Evolutionary conservation across 2,329 filamentous ascomycete species (phyloP).

Genomic region (Plectosphaerella sp.): DNA sequence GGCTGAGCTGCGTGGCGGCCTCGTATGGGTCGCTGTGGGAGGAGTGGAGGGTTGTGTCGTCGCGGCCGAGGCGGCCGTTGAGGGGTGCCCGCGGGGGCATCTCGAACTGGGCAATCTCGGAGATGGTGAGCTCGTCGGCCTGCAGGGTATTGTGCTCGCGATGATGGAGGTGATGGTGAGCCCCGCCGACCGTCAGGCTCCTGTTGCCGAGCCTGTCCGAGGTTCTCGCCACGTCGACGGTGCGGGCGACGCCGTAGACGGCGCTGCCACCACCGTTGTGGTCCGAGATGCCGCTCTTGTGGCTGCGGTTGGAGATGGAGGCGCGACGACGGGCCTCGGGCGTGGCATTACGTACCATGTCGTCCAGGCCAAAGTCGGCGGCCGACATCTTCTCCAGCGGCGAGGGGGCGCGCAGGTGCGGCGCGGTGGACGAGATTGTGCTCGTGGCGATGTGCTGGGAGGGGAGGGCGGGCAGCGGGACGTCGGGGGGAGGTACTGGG

Average conservation of each 20-base stretch:
- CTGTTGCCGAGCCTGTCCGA: slow-evolving; percentile 7
- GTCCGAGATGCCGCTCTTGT: slow-evolving; percentile 4
- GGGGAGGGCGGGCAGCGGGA: slow-evolving; percentile 1
- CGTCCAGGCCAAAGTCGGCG: slow-evolving; percentile 9
- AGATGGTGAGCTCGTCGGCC: not conserved
- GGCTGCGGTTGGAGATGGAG: slow-evolving; percentile 18
- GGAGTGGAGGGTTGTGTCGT: slow-evolving; percentile 10
- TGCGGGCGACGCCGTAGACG: slow-evolving; percentile 4
- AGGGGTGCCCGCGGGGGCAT: not conserved
- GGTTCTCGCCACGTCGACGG: slow-evolving; percentile 1
- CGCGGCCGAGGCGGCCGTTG: slow-evolving; percentile 5
- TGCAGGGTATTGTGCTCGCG: not conserved
- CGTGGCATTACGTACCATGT: slow-evolving; percentile 7
- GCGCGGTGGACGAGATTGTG: slow-evolving; percentile 11
- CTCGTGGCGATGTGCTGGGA: not conserved
- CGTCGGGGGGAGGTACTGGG: not conserved
- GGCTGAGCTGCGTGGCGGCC: slow-evolving; percentile 3
- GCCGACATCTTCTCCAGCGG: slow-evolving; percentile 12
- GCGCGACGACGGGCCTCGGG: slow-evolving; percentile 14
- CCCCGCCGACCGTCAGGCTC: not conserved
- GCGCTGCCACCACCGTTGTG: slow-evolving; percentile 1
- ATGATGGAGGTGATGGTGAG: too few species aligned
- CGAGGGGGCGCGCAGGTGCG: slow-evolving; percentile 11
- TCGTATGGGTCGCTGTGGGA: slow-evolving; percentile 12
- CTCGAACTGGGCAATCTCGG: not conserved